A percentile compares a stretch with the other conserved stretches of the same genome.
phyloP scores from a whole-genome alignment of 2,329 filamentous ascomycete genomes.

The Lachnellula suecica region DNA sequence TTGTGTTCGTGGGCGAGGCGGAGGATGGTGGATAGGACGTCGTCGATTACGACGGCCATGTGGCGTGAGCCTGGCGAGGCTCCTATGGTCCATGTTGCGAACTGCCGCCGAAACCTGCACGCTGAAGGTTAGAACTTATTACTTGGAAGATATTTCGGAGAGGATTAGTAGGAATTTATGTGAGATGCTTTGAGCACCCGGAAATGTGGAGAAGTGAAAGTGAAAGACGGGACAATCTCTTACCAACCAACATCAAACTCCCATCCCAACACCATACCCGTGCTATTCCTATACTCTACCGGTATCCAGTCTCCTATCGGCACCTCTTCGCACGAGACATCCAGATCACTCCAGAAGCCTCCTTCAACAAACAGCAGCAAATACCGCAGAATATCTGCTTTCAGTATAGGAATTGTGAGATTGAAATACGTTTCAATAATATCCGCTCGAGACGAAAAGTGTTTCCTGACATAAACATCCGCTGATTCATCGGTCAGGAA shows the following conservation, averaged over 20 bases:
- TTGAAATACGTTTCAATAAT: constrained; percentile 36
- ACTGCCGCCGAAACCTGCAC: constrained; percentile 25
- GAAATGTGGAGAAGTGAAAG: too few relatives aligned
- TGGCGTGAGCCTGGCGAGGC: constrained; percentile 22
- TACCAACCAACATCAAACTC: constrained; percentile 34
- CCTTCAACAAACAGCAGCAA: constrained; percentile 38
- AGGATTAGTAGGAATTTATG: too few relatives aligned
- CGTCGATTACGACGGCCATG: constrained; percentile 28
- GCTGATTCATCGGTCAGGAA: constrained; percentile 29
- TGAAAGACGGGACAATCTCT: too few relatives aligned
- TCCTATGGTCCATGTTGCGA: constrained; percentile 33
- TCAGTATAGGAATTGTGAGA: constrained; percentile 36
- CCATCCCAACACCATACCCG: constrained; percentile 37
- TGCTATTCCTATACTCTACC: constrained; percentile 25
- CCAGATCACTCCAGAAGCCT: constrained; percentile 40
- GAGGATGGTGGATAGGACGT: constrained; percentile 23
- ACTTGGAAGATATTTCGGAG: too few relatives aligned
- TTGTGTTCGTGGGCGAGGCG: constrained; percentile 12
- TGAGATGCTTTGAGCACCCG: too few relatives aligned
- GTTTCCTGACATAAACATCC: constrained; percentile 29
- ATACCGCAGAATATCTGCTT: constrained; percentile 41
- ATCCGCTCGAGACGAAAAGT: constrained; percentile 35
- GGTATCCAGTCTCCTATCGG: constrained; percentile 38
- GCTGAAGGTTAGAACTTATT: too few relatives aligned
- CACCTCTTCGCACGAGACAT: constrained; percentile 34